Percentiles rank a stretch among this genome's conserved stretches.
These are phyloP conservation scores for Crithidia fasciculata DNA, from an alignment of 208 protist species.

Conservation along the genomic window DNA sequence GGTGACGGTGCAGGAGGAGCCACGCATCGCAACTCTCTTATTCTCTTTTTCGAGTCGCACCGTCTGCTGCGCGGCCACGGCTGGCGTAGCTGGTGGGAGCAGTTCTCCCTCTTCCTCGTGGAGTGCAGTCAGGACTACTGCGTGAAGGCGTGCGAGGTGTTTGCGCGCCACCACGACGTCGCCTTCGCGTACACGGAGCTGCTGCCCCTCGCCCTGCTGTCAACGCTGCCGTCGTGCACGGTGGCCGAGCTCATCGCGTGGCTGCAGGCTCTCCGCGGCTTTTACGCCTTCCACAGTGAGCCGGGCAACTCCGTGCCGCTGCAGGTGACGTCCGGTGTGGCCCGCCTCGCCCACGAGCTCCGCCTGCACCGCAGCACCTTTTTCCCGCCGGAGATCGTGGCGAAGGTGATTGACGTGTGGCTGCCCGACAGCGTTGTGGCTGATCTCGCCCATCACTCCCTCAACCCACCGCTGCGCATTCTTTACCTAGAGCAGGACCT, in stretches of 20 bases:
- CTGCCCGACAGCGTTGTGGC: constrained; percentile 48
- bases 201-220: constrained; percentile 73
- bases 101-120: constrained; percentile 60
- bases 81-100: constrained; percentile 81
- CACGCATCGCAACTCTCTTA: constrained; percentile 26
- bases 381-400: constrained; percentile 50
- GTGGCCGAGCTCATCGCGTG: constrained; percentile 49
- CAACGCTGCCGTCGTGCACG: constrained; percentile 52
- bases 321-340: constrained; percentile 63
- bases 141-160: constrained; percentile 59
- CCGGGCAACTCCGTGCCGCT: constrained; percentile 50
- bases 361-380: constrained; percentile 59
- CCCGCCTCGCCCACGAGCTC: constrained; percentile 65
- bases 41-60: constrained; percentile 55
- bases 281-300: constrained; percentile 53
- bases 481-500: constrained; percentile 57
- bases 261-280: constrained; percentile 63
- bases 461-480: constrained; percentile 62
- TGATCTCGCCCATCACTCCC: constrained; percentile 53
- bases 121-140: constrained; percentile 58
- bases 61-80: constrained; percentile 39
- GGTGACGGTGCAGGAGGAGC: background rate
- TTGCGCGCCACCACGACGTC: constrained; percentile 66
- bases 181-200: constrained; percentile 75
- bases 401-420: constrained; percentile 46